Conservation (phyloP, 257 asterid genomes). For the Gentiana macrophylla region DNA sequence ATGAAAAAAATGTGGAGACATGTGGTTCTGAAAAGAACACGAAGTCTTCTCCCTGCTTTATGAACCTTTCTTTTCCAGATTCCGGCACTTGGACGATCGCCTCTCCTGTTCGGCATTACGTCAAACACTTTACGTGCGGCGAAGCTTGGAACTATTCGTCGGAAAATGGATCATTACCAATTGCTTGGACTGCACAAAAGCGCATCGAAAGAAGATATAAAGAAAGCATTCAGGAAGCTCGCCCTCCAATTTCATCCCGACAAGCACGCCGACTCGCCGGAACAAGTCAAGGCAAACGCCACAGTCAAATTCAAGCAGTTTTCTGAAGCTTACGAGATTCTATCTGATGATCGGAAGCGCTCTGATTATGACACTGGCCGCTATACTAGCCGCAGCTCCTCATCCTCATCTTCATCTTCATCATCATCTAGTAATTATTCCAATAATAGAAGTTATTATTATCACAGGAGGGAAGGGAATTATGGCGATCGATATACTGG, state of each 20-base stretch:
- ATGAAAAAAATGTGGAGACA: too few relatives aligned
- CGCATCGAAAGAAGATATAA: conserved; percentile 81
- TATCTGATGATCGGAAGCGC: conserved; percentile 60
- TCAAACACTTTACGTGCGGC: too few relatives aligned
- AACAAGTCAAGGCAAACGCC: conserved; percentile 37
- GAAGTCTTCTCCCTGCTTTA: too few relatives aligned
- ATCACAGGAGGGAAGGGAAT: conserved; percentile 5
- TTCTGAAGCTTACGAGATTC: conserved; percentile 77
- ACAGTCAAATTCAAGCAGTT: conserved; percentile 62
- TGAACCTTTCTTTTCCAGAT: too few relatives aligned
- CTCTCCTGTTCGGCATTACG: too few relatives aligned
- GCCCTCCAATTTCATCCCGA: conserved; percentile 92
- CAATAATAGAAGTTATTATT: neutral
- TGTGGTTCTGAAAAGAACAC: too few relatives aligned
- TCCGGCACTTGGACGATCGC: too few relatives aligned
- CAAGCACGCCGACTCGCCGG: conserved; percentile 66
- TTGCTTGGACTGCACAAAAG: conserved; percentile 41
- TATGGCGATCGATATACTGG: conserved; percentile 30
- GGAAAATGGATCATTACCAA: conserved; percentile 64
- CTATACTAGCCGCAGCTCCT: neutral
- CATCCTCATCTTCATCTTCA: conserved; percentile 1
- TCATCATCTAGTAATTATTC: neutral
- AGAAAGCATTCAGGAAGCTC: conserved; percentile 62
- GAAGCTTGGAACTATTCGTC: too few relatives aligned
- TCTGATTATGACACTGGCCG: conserved; percentile 53